Conservation (phyloP, 1,284 basidiomycete species). For the Trichosporon coremiiforme region DNA sequence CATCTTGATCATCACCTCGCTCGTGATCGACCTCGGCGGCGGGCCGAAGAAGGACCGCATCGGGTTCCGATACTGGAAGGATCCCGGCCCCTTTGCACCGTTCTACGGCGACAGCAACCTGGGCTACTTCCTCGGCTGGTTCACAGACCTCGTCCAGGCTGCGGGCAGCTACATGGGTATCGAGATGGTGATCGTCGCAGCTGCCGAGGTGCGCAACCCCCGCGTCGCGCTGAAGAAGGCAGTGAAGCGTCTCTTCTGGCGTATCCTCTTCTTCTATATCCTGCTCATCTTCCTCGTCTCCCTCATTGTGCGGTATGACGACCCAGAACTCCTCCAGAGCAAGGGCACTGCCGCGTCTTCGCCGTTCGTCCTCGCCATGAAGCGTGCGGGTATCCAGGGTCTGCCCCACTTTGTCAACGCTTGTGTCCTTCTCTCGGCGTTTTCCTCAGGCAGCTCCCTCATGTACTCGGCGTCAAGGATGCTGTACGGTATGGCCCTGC, state of each 20-base stretch:
- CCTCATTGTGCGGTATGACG: constrained; percentile 69
- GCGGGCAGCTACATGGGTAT: constrained; percentile 40
- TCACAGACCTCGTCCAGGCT: constrained; percentile 41
- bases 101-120: constrained; percentile 18
- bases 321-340: constrained; percentile 62
- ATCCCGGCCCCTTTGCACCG: constrained; percentile 59
- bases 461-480: constrained; percentile 77
- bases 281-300: constrained; percentile 62
- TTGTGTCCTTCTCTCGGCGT: constrained; percentile 76
- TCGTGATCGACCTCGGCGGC: constrained; percentile 61
- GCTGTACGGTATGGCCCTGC: constrained; percentile 75
- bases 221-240: constrained; percentile 37
- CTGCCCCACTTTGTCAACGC: constrained; percentile 82
- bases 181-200: constrained; percentile 39
- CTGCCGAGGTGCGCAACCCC: constrained; percentile 41
- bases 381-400: constrained; percentile 69
- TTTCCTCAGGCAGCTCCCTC: constrained; percentile 81
- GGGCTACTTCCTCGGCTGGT: constrained; percentile 44
- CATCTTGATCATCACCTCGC: constrained; percentile 60
- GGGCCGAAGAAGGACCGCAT: constrained; percentile 44
- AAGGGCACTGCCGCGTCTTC: constrained; percentile 67
- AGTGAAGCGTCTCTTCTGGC: constrained; percentile 64
- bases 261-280: constrained; percentile 70
- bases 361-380: constrained; percentile 66
- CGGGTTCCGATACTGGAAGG: constrained; percentile 63